Evolutionary conservation across 345 rosid species (phyloP).

Genomic region (Theobroma cacao): DNA sequence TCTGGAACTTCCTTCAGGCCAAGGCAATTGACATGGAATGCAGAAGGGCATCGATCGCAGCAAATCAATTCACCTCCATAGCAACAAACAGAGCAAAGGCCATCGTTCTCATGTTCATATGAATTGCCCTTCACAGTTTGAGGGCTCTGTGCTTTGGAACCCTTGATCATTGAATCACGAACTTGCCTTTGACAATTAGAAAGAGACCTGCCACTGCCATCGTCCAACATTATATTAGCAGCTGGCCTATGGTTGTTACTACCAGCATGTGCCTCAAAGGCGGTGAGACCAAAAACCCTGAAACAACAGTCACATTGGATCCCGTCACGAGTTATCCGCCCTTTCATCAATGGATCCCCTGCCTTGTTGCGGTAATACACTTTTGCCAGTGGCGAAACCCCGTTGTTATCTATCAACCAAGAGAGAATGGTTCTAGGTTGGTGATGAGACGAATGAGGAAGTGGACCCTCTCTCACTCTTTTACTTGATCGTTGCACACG

Average conservation of each 20-base stretch:
- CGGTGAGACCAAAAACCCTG: slow-evolving; percentile 20
- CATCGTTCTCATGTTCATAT: slow-evolving; percentile 12
- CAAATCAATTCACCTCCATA: slow-evolving; percentile 52
- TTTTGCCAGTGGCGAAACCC: slow-evolving; percentile 23
- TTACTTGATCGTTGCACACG: neutral
- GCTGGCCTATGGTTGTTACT: slow-evolving; percentile 18
- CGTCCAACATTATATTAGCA: slow-evolving; percentile 32
- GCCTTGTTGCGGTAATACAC: slow-evolving; percentile 24
- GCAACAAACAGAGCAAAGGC: slow-evolving; percentile 43
- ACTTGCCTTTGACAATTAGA: slow-evolving; percentile 42
- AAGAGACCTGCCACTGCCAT: slow-evolving; percentile 41
- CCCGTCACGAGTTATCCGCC: slow-evolving; percentile 38
- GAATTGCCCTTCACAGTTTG: neutral
- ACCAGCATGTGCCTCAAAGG: slow-evolving; percentile 25
- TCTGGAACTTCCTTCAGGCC: slow-evolving; percentile 49
- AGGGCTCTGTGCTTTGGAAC: slow-evolving; percentile 1
- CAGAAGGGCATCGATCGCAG: slow-evolving; percentile 60
- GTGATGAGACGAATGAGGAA: neutral
- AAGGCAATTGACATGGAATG: slow-evolving; percentile 45
- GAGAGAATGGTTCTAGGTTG: slow-evolving; percentile 30
- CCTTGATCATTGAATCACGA: slow-evolving; percentile 8
- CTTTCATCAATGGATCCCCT: slow-evolving; percentile 24
- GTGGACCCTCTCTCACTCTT: slow-evolving; percentile 4
- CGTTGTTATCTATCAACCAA: slow-evolving; percentile 41
- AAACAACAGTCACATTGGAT: slow-evolving; percentile 27